Evolutionary conservation across 305 asterid species (phyloP), one percentile per base, ranked within the genome.

Genomic region (Solanum chacoense): DNA sequence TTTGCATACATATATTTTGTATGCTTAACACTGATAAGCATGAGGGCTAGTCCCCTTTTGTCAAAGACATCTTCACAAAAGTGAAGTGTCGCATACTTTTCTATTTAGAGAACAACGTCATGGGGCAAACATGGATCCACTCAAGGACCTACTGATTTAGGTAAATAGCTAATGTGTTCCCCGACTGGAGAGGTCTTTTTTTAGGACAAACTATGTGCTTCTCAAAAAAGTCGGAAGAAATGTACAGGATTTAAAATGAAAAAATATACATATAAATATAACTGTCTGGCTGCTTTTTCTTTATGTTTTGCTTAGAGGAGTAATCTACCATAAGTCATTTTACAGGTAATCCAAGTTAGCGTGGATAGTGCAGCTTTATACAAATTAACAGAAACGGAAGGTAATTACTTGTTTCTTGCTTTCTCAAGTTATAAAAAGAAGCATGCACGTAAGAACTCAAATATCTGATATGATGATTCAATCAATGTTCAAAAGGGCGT

Each of bases 31-130:
- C 22, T 0, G 1, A 40, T 26, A 40, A 42, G 69, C 67, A 80
- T 40, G 37, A 42, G 36, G 85, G 85, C n/a, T 26, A 80, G 67
- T 8, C 20, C 85, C 85, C 37, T 79, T 7, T 16, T 40, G 69
- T 42, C 65, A 80, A 40, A 80, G 34, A 1, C 26, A 42, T 40
- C 85, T 26, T 42, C 85, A 80, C 69, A 28, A 80, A 42, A 80
- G 26, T 80, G 85, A 80, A 80, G 16, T 80, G 69, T 5, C 12
- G 3, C 69, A 42, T 26, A 89, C 75, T 75, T 86, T 63, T 86
- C 74, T 86, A 67, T 89, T 86, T 89, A 65, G 84, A 89, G 84
- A 77, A 80, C 59, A 86, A 89, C 13, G 40, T 40, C 65, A 38
- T 6, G 87, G 83, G 40, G 91, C 71, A 14, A 67, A 89, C 7